Percentiles rank a stretch among this genome's conserved stretches.
Conservation (phyloP, 495 filamentous ascomycete species). For the Tuber melanosporum region DNA sequence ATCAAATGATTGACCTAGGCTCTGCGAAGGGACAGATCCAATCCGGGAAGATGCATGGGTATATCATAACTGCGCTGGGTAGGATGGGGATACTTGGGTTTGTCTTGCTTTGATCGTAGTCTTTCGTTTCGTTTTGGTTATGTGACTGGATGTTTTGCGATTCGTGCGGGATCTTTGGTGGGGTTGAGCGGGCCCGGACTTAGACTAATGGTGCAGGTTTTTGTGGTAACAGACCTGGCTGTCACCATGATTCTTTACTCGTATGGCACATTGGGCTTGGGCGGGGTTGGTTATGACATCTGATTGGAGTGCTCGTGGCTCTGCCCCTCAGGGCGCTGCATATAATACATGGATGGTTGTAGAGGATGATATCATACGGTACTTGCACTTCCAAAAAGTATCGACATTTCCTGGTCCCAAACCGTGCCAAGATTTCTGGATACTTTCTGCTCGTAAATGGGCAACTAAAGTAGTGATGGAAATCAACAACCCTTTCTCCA, state of each 20-base stretch:
- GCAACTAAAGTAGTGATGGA: background rate
- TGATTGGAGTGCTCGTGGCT: background rate
- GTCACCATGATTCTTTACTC: background rate
- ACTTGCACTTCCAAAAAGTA: background rate
- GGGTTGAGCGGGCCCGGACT: background rate
- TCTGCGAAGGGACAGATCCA: background rate
- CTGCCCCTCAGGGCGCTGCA: too few species aligned
- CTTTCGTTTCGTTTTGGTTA: background rate
- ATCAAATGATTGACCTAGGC: background rate
- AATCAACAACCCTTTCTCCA: background rate
- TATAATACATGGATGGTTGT: too few species aligned
- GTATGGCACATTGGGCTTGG: background rate
- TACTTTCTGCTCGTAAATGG: too few species aligned
- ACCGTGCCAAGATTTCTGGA: too few species aligned
- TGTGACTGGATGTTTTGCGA: background rate
- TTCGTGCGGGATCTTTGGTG: background rate
- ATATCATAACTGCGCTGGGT: background rate
- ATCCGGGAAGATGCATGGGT: background rate
- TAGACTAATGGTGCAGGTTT: too few species aligned
- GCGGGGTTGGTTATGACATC: background rate
- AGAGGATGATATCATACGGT: background rate
- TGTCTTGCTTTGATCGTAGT: background rate
- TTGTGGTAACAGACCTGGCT: too few species aligned
- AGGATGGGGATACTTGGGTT: background rate
- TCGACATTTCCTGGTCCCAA: too few species aligned